Conservation (phyloP, 805 yeast genomes). For the Lipomyces spencermartinsiae region DNA sequence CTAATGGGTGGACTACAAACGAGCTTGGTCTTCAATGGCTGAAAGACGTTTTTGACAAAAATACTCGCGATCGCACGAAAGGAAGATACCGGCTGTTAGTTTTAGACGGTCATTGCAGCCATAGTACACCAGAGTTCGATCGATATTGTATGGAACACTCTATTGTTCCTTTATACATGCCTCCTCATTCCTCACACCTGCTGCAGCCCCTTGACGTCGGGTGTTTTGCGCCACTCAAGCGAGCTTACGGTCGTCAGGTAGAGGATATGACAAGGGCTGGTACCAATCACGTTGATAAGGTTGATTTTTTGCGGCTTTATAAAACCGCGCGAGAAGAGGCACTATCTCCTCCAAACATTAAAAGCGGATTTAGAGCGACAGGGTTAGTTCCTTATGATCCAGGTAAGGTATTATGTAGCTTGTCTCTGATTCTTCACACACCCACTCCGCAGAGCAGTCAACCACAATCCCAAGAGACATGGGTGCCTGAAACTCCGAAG, state of each 20-base stretch:
- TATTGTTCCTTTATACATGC: conserved; percentile 4
- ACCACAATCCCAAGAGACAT: background rate
- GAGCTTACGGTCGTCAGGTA: background rate
- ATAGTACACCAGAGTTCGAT: conserved; percentile 1
- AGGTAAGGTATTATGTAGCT: background rate
- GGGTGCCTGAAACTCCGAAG: too few relatives aligned
- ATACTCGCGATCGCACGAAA: background rate
- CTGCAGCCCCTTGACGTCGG: conserved; percentile 7
- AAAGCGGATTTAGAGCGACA: background rate
- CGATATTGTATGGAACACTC: background rate
- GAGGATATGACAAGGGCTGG: conserved; percentile 7
- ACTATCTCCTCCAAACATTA: background rate
- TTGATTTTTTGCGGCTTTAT: background rate
- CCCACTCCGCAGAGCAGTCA: background rate
- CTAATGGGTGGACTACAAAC: conserved; percentile 2
- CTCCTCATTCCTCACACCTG: background rate
- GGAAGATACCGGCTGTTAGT: background rate
- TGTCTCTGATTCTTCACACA: background rate
- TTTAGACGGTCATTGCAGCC: conserved; percentile 5
- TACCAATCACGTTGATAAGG: too few relatives aligned
- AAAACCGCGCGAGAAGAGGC: background rate
- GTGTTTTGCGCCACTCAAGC: conserved; percentile 8
- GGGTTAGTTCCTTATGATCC: conserved; percentile 4
- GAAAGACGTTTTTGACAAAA: background rate
- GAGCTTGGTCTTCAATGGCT: conserved; percentile 7